These are phyloP conservation scores for Hericium alpestre DNA, from an alignment of 768 basidiomycete genomes.

Conservation along the genomic window DNA sequence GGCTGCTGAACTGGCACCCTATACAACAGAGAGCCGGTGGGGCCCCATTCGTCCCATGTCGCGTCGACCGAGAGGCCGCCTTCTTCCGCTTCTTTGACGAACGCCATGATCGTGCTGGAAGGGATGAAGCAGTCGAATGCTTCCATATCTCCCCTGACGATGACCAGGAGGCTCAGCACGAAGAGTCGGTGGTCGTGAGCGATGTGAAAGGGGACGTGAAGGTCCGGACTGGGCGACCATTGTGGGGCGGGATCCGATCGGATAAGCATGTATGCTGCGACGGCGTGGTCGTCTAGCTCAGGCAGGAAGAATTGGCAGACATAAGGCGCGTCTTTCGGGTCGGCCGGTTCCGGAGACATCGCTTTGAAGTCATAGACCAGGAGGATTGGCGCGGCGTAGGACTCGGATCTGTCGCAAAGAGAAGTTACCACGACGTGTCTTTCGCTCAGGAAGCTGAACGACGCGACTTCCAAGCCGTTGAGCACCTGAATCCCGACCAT, in stretches of 20 bases:
- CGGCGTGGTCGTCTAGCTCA: background rate
- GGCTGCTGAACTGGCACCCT: background rate
- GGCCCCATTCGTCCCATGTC: conserved; percentile 6
- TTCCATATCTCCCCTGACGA: background rate
- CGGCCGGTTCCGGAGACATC: background rate
- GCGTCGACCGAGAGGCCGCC: background rate
- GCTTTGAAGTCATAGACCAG: conserved; percentile 8
- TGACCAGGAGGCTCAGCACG: background rate
- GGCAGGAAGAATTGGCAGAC: conserved; percentile 4
- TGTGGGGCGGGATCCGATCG: conserved; percentile 6
- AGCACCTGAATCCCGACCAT: background rate
- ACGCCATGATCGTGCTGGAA: conserved; percentile 1
- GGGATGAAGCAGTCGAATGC: conserved; percentile 2
- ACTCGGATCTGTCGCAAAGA: background rate
- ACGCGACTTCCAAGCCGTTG: background rate
- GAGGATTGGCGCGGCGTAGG: background rate
- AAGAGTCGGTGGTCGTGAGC: conserved; percentile 4
- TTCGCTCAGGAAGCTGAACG: conserved; percentile 7
- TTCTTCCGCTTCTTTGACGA: background rate
- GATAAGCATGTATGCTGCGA: background rate
- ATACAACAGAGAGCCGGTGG: background rate
- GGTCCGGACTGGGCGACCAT: background rate
- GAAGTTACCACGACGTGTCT: conserved; percentile 4
- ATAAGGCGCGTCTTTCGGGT: background rate
- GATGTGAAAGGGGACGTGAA: conserved; percentile 19